Evolutionary conservation across 2,329 filamentous ascomycete genomes (phyloP), one percentile per base, ranked within the genome.

Genomic region (Diplodia sapinea): DNA sequence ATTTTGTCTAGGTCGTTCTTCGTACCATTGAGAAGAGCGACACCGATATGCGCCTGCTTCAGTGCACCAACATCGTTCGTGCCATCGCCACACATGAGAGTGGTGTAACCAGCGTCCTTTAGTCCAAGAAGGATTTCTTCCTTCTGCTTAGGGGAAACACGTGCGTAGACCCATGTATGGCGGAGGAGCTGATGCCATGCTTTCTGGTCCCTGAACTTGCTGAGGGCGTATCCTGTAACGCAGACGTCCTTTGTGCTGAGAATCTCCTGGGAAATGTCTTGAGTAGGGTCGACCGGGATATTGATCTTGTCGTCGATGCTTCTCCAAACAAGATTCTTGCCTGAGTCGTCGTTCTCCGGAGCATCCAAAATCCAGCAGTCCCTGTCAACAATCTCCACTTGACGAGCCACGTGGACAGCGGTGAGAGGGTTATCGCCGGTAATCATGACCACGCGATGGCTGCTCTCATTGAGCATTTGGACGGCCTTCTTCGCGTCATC

Each of bases 371-470:
- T 98, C 69, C 98, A 86, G 65, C 95, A 92, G 40, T 98, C 94
- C 67, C 95, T 90, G 75, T 99, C 95, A 17, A 99, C 93, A 78
- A 99, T 99, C 78, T 99, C 95, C 31, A 99, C 95, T 78, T 97
- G 90, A 70, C 91, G 89, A 17, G 95, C 95, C 67, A 99, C 95
- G 76, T 99, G 94, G 12, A 97, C 92, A 71, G 95, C 95, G 50
- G 95, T 99, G 64, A 99, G 86, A 13, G 95, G 94, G 78, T 99
- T 99, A 79, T 99, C 95, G 77, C 95, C 95, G 69, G 95, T 99
- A 72, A 99, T 99, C 95, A 99, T 99, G 73, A 99, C 91, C 56
- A 97, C 93, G 73, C 95, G 92, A 79, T 99, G 95, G 81, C 94
- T 98, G 80, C 94, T 98, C 83, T 99, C 95, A 77, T 97, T 99